Base-by-base conservation (phyloP, 2,329 filamentous ascomycete genomes). In the Ustulina deusta region DNA sequence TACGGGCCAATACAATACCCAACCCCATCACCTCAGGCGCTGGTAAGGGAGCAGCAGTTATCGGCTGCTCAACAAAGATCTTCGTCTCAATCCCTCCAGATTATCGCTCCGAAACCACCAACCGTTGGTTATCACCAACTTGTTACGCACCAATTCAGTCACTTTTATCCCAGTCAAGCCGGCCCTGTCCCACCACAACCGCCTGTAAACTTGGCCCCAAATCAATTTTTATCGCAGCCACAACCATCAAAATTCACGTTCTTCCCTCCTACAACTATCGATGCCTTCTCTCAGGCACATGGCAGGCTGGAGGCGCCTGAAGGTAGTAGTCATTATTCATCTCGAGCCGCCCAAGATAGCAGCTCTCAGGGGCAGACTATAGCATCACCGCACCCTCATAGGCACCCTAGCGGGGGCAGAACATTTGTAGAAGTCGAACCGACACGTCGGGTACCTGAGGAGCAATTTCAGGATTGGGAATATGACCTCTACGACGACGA, bases 401-500 rank as follows among this genome's bases (percentile, higher is more conserved):
- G 63, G 32, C 69, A 71, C 3, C 36, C 68, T n/a, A 60, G 67
- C 15, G 72, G 72, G 61, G 72, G 66, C n/a, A 71, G 71, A 64
- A 63, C 56, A 22, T 61, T 64, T 17, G 74, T 60, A n/a, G 72
- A 73, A 51, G 63, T 40, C 61, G 72, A 64, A 42, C 36, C 55
- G 7, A 61, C n/a, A 57, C 57, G 57, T 17, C 62, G 49, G 17
- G 29, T 20, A 20, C 25, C 38, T 34, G 57, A 60, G 51, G 65
- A 59, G 13, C 59, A 65, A 15, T 42, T 66, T 15, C 73, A 78
- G 17, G 74, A 78, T 25, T 78, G 77, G 56, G 82, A 83, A 65
- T 83, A 85, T 61, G 84, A 85, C 71, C 82, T 85, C 57, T 83
- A 83, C 62, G 86, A 88, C 44, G 88, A 91, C 63, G 88, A 91